Evolutionary conservation across 768 basidiomycete genomes (phyloP).

Genomic region (Leccinum uliginosum): DNA sequence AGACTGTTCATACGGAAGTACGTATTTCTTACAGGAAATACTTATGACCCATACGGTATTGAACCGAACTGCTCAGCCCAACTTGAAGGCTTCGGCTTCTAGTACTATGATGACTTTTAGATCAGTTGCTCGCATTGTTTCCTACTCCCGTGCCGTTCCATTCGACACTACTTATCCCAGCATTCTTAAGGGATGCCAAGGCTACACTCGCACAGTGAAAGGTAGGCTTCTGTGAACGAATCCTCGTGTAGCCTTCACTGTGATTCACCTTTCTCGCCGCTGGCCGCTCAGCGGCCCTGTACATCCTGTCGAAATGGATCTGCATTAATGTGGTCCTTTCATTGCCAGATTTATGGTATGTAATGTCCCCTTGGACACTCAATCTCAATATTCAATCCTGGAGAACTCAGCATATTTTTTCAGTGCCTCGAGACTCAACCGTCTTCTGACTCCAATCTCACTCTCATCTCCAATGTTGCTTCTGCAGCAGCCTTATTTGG

Average conservation of each 20-base stretch:
- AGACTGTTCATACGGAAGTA: no score
- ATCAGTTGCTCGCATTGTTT: neutral
- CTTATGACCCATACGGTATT: no score
- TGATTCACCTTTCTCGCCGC: slow-evolving; percentile 1
- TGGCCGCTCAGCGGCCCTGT: no score
- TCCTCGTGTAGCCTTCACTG: neutral
- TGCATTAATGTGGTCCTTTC: neutral
- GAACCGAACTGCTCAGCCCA: no score
- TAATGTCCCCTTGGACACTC: neutral
- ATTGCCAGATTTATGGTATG: neutral
- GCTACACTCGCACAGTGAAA: neutral
- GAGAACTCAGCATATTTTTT: neutral
- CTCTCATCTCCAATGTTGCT: slow-evolving; percentile 7
- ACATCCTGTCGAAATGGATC: neutral
- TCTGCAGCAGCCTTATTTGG: slow-evolving; percentile 9
- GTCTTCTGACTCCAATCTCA: neutral
- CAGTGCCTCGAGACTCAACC: neutral
- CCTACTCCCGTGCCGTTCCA: neutral
- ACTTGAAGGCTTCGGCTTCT: no score
- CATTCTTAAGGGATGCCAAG: neutral
- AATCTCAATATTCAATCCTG: slow-evolving; percentile 11
- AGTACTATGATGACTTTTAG: no score
- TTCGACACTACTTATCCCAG: neutral
- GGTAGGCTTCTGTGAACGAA: neutral
- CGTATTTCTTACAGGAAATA: no score